Evolutionary conservation across 768 basidiomycete species (phyloP).

Genomic region (Leccinum truebloodii): DNA sequence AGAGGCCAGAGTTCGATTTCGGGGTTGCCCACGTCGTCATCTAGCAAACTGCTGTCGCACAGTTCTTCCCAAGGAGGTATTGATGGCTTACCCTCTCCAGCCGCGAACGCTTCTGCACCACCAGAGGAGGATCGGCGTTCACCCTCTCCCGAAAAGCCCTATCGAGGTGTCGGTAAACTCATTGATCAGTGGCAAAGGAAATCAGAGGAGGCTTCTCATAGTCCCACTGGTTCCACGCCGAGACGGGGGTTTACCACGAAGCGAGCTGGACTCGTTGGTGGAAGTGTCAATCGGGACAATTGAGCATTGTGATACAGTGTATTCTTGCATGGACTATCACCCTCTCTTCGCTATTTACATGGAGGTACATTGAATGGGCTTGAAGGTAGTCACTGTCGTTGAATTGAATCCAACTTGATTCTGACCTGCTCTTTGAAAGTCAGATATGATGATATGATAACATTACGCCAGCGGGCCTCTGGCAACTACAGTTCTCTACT

Average conservation of each 20-base stretch:
- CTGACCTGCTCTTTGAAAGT: too few relatives aligned
- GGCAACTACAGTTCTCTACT: too few relatives aligned
- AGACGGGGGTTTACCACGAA: constrained; percentile 44
- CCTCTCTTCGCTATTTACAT: background rate
- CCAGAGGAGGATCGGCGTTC: constrained; percentile 41
- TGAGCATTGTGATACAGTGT: background rate
- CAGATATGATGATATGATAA: too few relatives aligned
- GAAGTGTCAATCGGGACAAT: constrained; percentile 22
- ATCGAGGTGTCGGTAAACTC: constrained; percentile 72
- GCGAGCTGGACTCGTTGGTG: constrained; percentile 38
- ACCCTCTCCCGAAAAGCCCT: constrained; percentile 75
- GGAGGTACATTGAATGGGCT: background rate
- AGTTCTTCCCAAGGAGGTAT: constrained; percentile 18
- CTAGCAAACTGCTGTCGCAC: constrained; percentile 23
- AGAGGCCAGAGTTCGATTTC: constrained; percentile 21
- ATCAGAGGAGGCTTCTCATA: constrained; percentile 26
- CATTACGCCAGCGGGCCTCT: too few relatives aligned
- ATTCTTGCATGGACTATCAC: constrained; percentile 1
- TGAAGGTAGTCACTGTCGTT: background rate
- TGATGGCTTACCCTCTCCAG: constrained; percentile 29
- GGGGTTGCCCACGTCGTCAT: constrained; percentile 23
- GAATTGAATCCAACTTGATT: too few relatives aligned
- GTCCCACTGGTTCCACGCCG: constrained; percentile 30
- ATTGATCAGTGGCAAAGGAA: too few relatives aligned
- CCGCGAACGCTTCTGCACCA: constrained; percentile 13